Base-by-base conservation (phyloP, 2,329 filamentous ascomycete species). In the Curvularia sp. region DNA sequence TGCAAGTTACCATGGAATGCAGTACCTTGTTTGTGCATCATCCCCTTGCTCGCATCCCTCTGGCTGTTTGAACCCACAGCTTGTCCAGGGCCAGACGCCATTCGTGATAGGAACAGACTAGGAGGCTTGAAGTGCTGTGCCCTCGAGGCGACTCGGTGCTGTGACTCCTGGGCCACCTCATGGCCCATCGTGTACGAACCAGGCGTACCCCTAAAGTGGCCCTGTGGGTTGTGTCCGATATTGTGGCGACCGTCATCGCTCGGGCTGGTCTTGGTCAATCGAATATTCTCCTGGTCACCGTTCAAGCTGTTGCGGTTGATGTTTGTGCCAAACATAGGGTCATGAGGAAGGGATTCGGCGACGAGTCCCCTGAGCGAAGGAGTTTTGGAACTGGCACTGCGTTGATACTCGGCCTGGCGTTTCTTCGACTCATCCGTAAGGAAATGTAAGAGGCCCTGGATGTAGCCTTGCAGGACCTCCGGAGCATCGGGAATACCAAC, bases 401-500 rank as follows among this genome's bases (percentile, higher is more conserved):
- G 58, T 8, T 54, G 49, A 33, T 60, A 60, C 18, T 60, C 65
- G 38, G 54, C 60, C 20, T 58, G 63, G 26, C 60, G 55, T 48
- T 63, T 68, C 54, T 66, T 73, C 26, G 57, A 38, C 30, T 73
- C 71, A 31, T 74, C 71, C 9, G 68, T 58, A 9, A 77, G 60
- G 44, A 72, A 73, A 18, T 68, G 62, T 4, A 68, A 30, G 20
- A 77, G 66, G 41, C 75, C 75, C 52, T 75, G 72, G 8, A 73
- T 61, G 53, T 70, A 76, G 2, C 75, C 75, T 49, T 71, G 67
- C 24, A 77, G 50, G n/a, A 76, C 71, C 24, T 75, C 75, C 1
- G 62, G 60, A 35, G 58, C 68, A 44, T 71, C 68, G 9, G 74
- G 70, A 53, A 77, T 69, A 13, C 72, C 73, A 39, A 72, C 55